Evolutionary conservation across 495 filamentous ascomycete species (phyloP), one percentile per base, ranked within the genome.

Genomic region (Aspergillus mulundensis): DNA sequence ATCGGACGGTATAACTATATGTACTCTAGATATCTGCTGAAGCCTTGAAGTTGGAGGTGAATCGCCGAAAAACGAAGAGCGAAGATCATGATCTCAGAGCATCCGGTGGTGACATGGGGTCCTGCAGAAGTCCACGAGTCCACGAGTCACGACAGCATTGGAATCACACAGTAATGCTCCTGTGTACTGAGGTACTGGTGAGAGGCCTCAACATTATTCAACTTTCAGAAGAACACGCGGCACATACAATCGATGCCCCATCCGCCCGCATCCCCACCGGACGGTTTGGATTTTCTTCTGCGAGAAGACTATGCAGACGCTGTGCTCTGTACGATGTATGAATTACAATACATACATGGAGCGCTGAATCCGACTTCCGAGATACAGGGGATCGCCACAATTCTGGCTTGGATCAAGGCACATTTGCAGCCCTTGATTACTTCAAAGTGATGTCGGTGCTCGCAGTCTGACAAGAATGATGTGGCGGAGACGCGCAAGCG

Each of bases 401-500:
- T 41, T 38, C 30, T 14, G 25, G 48, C 16, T 25, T 20, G 50
- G 15, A 32, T 21, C 18, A 32, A 38, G 39, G 16, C 20, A 24
- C 28, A 24, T 24, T 49, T 5, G 16, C 7, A 18, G 7, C 36
- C 24, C 10, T 24, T 42, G 25, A 40, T 52, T 21, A 32, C 28
- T 34, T 48, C 42, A 53, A 19, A 28, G 46, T 36, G 32, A 57
- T 58, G 41, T 42, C 38, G 50, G 41, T 40, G 38, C 49, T 50
- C 8, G 11, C 32, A 36, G 8, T 36, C 32, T 2, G 8, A 36
- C 32, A 36, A 36, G 59, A 57, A 57, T 53, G 57, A 57, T 47
- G 61, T 64, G 68, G 62, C 65, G 70, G 73, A 74, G 73, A 74
- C 73, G 68, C 73, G 73, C 73, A 77, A 76, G 72, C 72, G 61